A percentile compares a stretch with the other conserved stretches of the same genome.
Evolutionary conservation across 2,329 filamentous ascomycete genomes (phyloP).

Genomic region (Biscogniauxia sp.): DNA sequence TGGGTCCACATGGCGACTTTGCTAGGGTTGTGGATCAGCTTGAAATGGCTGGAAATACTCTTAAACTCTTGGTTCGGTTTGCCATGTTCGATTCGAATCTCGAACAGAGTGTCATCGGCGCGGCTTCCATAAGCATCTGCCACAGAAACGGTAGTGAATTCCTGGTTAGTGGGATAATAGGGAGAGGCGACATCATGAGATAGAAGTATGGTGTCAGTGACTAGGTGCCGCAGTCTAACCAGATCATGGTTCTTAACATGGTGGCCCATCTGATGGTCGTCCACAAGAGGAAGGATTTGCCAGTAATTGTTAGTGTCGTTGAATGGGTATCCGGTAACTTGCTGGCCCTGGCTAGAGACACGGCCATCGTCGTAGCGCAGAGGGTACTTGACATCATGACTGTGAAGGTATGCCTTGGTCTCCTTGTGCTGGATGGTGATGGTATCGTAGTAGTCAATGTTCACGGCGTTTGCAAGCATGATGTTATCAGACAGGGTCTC

Average conservation of each 20-base stretch:
- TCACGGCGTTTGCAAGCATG: conserved; percentile 83
- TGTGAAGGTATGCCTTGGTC: conserved; percentile 94
- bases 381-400: conserved; percentile 84
- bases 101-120: conserved; percentile 87
- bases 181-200: conserved; percentile 97
- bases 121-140: conserved; percentile 73
- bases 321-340: conserved; percentile 96
- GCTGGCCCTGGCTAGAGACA: conserved; percentile 95
- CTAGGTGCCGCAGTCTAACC: conserved; percentile 80
- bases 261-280: conserved; percentile 57
- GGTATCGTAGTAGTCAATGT: conserved; percentile 85
- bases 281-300: conserved; percentile 77
- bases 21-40: conserved; percentile 88
- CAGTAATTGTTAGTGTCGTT: conserved; percentile 99
- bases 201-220: conserved; percentile 81
- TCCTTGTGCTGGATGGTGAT: conserved; percentile 94
- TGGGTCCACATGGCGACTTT: conserved; percentile 99
- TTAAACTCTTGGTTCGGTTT: conserved; percentile 83
- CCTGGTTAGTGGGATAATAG: conserved; percentile 95
- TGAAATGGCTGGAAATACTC: conserved; percentile 89
- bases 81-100: conserved; percentile 83
- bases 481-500: conserved; percentile 93
- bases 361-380: conserved; percentile 95
- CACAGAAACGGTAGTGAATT: conserved; percentile 80
- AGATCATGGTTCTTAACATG: conserved; percentile 80